phyloP scores from a whole-genome alignment of 2,329 filamentous ascomycete genomes.

The Trichoderma atrobrunneum region DNA sequence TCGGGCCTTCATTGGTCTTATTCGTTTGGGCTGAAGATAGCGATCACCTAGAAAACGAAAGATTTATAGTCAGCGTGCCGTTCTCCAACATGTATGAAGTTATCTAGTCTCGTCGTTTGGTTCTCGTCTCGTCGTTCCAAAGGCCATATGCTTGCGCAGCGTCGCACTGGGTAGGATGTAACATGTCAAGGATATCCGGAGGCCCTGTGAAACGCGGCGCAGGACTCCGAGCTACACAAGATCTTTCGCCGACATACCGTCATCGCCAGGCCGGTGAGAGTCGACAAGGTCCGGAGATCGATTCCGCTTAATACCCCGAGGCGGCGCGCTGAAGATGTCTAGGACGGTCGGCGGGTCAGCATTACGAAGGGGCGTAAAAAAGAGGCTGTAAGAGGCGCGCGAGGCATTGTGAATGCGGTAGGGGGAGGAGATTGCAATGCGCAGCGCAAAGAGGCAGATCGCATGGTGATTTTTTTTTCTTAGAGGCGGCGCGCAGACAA shows the following conservation, averaged over 20 bases:
- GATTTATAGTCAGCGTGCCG: constrained; percentile 28
- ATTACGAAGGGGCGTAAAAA: constrained; percentile 20
- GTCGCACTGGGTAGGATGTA: constrained; percentile 35
- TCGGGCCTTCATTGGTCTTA: constrained; percentile 57
- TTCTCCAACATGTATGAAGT: background rate
- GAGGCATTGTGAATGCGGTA: constrained; percentile 12
- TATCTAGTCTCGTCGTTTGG: background rate
- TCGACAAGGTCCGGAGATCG: constrained; percentile 68
- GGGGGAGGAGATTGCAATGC: background rate
- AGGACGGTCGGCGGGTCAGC: constrained; percentile 27
- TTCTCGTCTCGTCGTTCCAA: background rate
- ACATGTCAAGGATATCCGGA: constrained; percentile 25
- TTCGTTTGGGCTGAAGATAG: constrained; percentile 53
- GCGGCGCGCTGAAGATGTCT: constrained; percentile 52
- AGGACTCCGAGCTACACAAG: constrained; percentile 36
- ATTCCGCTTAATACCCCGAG: constrained; percentile 75
- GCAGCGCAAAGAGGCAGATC: background rate
- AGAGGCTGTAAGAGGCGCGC: background rate
- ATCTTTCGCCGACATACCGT: constrained; percentile 62
- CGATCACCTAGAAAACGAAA: constrained; percentile 41
- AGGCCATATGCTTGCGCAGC: constrained; percentile 23
- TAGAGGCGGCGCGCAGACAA: background rate
- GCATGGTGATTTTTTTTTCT: background rate
- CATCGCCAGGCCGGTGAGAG: constrained; percentile 56
- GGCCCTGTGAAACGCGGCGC: constrained; percentile 30